phyloP scores from a whole-genome alignment of 2,329 filamentous ascomycete species.

The Cytospora chrysosperma region DNA sequence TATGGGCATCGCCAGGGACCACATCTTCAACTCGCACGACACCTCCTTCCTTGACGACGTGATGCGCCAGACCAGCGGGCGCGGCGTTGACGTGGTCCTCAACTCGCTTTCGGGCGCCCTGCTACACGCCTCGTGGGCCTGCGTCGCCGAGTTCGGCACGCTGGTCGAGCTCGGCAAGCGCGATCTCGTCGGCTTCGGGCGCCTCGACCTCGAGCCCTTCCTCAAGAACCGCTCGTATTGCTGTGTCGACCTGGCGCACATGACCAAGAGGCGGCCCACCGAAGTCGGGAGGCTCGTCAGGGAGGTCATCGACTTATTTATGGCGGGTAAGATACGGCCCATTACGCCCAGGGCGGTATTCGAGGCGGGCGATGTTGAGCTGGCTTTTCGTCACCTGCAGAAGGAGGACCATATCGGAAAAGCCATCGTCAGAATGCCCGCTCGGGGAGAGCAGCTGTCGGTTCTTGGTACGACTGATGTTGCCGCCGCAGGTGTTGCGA shows the following conservation, averaged over 20 bases:
- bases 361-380: conserved; percentile 19
- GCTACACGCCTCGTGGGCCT: conserved; percentile 4
- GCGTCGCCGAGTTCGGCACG: conserved; percentile 6
- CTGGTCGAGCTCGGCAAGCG: conserved; percentile 12
- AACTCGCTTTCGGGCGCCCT: conserved; percentile 14
- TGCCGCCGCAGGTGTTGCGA: not conserved
- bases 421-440: conserved; percentile 34
- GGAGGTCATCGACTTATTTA: not conserved
- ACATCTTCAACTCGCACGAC: conserved; percentile 6
- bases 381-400: conserved; percentile 41
- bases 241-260: conserved; percentile 26
- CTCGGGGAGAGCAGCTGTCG: conserved; percentile 9
- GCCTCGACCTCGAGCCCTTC: conserved; percentile 29
- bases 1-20: not conserved
- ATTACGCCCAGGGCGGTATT: conserved; percentile 28
- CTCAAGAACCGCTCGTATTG: conserved; percentile 19
- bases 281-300: not conserved
- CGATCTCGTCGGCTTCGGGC: not conserved
- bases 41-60: not conserved
- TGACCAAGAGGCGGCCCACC: not conserved
- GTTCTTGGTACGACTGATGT: not conserved
- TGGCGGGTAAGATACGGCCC: conserved; percentile 19
- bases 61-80: not conserved
- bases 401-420: conserved; percentile 43
- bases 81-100: conserved; percentile 10